A percentile compares a stretch with the other conserved stretches of the same genome.
These are phyloP conservation scores for Selaginella tamariscina DNA, from an alignment of 75 land plant species.

Conservation along the genomic window DNA sequence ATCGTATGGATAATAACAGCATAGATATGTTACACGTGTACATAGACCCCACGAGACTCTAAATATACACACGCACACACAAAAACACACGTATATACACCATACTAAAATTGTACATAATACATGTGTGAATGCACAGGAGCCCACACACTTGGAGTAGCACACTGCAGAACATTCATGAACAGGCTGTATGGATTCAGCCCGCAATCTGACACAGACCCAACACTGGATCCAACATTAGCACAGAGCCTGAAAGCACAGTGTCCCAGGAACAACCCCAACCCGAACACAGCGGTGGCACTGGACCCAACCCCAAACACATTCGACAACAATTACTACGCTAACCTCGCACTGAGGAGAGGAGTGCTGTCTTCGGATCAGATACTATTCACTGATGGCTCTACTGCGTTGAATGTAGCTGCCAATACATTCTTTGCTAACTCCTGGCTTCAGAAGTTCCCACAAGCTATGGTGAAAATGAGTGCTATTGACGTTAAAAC, in stretches of 20 bases:
- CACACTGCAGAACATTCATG: slow-evolving; percentile 37
- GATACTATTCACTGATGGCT: slow-evolving; percentile 13
- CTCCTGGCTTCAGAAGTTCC: slow-evolving; percentile 12
- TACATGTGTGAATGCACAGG: no score
- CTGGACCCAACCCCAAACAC: slow-evolving; percentile 22
- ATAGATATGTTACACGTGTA: no score
- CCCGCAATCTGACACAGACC: slow-evolving; percentile 14
- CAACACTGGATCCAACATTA: slow-evolving; percentile 18
- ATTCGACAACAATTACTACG: slow-evolving; percentile 28
- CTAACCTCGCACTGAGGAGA: slow-evolving; percentile 14
- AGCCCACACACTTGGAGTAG: slow-evolving; percentile 50
- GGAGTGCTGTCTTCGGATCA: slow-evolving; percentile 23
- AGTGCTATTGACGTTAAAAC: slow-evolving; percentile 13
- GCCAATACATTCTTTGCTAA: slow-evolving; percentile 11
- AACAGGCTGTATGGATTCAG: slow-evolving; percentile 26
- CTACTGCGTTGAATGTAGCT: slow-evolving; percentile 6
- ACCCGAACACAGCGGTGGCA: slow-evolving; percentile 14
- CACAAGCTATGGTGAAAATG: slow-evolving; percentile 16
- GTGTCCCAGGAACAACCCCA: slow-evolving; percentile 29
- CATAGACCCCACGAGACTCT: no score
- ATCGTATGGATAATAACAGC: no score
- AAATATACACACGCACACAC: no score
- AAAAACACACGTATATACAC: no score
- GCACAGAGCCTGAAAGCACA: slow-evolving; percentile 22
- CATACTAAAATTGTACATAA: no score